Evolutionary conservation across 345 rosid genomes (phyloP).

Genomic region (Euphorbia peplus): DNA sequence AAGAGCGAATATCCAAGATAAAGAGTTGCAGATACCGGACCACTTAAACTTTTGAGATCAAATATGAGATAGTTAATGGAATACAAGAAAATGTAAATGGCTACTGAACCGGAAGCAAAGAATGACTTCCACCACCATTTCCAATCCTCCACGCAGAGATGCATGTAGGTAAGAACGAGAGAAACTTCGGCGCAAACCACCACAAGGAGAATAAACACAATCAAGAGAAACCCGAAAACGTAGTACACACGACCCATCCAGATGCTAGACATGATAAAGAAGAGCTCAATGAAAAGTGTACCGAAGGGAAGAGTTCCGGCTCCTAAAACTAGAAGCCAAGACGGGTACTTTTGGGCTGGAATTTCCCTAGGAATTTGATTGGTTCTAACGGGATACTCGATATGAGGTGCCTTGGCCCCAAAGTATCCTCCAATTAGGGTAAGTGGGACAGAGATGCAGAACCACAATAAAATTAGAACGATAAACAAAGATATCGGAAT

Average conservation of each 20-base stretch:
- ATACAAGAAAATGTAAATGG: constrained; percentile 63
- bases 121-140: constrained; percentile 84
- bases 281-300: constrained; percentile 73
- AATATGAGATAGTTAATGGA: constrained; percentile 63
- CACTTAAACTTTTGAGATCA: constrained; percentile 61
- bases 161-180: constrained; percentile 69
- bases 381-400: constrained; percentile 69
- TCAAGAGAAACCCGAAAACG: constrained; percentile 59
- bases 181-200: constrained; percentile 76
- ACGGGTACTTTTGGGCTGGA: constrained; percentile 72
- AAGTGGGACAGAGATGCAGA: constrained; percentile 68
- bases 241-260: constrained; percentile 80
- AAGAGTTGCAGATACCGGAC: constrained; percentile 63
- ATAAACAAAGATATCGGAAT: constrained; percentile 59
- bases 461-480: constrained; percentile 54
- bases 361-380: constrained; percentile 77
- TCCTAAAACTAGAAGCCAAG: constrained; percentile 69
- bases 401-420: constrained; percentile 60
- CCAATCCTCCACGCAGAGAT: constrained; percentile 71
- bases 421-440: constrained; percentile 64
- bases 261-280: constrained; percentile 74
- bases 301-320: constrained; percentile 78
- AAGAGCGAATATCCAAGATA: constrained; percentile 65
- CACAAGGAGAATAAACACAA: constrained; percentile 59
- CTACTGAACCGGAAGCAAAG: constrained; percentile 75